Evolutionary conservation across 352 stramenopile genomes (phyloP), one percentile per base, ranked within the genome.

Genomic region (Phytopythium boreale): DNA sequence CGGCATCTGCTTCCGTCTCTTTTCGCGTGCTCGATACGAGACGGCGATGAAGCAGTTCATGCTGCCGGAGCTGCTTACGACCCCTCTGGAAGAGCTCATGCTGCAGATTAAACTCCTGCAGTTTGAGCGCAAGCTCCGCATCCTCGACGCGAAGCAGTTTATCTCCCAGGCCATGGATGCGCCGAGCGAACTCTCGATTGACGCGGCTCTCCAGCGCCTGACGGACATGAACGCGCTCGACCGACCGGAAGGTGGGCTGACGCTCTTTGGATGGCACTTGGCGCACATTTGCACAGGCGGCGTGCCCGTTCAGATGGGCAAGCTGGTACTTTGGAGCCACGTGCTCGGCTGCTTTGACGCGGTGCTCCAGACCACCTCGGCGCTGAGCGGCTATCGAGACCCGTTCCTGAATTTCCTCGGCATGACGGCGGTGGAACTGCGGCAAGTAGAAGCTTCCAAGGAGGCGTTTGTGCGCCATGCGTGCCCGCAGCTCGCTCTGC

Each of bases 161-260:
- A 69, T 99, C 26, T 62, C 83, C 26, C 80, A 96, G 36, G 96
- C 95, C 12, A 90, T 99, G 60, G 89, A 99, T 61, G 90, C 97
- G 19, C 97, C 97, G 0, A 90, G 82, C 14, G 80, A 91, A n/a
- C 82, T 89, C 4, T 81, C 90, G 5, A 95, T 99, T 41, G 82
- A 97, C 58, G 92, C 90, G 51, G 93, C 95, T 19, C 72, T 99
- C 15, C 84, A 96, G 36, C 77, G 96, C 2, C 71, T 98, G 22
- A 69, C 83, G 52, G 76, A 87, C 37, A 92, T 98, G 67, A 82
- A 86, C 11, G 86, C 86, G 9, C 69, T 95, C 12, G 73, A 74
- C 24, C 57, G 60, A n/a, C 65, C 57, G 37, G 56, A 64, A 47
- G 70, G 65, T 3, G 68, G 56, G 0, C 61, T 92, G 39, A 95